These are phyloP conservation scores for Mucor mucedo DNA, from an alignment of 371 early-diverging fungal genomes.

Conservation along the genomic window DNA sequence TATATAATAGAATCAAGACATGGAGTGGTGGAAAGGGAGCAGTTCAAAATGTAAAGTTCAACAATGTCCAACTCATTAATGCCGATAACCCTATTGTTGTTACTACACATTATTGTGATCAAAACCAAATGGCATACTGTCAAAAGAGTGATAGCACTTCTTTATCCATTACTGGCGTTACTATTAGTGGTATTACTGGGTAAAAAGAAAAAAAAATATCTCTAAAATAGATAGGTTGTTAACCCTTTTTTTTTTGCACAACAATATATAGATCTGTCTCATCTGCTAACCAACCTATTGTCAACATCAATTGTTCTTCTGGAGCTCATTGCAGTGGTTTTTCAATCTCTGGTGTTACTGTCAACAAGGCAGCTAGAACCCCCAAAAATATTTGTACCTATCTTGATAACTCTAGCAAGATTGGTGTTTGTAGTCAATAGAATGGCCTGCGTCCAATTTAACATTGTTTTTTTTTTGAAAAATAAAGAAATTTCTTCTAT, in stretches of 20 bases:
- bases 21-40: conserved; percentile 40
- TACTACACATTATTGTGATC: conserved; percentile 47
- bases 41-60: conserved; percentile 32
- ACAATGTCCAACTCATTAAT: conserved; percentile 26
- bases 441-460: not conserved
- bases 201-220: conserved; percentile 6
- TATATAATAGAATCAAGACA: conserved; percentile 36
- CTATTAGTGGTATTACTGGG: conserved; percentile 31
- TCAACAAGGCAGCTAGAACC: conserved; percentile 28
- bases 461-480: no score
- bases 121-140: conserved; percentile 34
- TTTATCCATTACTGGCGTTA: conserved; percentile 32
- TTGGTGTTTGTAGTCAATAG: conserved; percentile 13
- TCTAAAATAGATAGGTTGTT: no score
- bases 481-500: no score
- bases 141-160: conserved; percentile 25
- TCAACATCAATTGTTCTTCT: conserved; percentile 38
- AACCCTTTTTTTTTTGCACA: no score
- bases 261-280: conserved; percentile 12
- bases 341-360: conserved; percentile 23
- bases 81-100: conserved; percentile 38
- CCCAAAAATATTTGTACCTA: conserved; percentile 17
- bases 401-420: conserved; percentile 18
- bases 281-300: conserved; percentile 17
- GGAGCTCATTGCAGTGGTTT: conserved; percentile 33